Percentiles rank a stretch among this genome's conserved stretches.
These are phyloP conservation scores for Talaromyces albobiverticillius DNA, from an alignment of 2,329 filamentous ascomycete genomes.

Conservation along the genomic window DNA sequence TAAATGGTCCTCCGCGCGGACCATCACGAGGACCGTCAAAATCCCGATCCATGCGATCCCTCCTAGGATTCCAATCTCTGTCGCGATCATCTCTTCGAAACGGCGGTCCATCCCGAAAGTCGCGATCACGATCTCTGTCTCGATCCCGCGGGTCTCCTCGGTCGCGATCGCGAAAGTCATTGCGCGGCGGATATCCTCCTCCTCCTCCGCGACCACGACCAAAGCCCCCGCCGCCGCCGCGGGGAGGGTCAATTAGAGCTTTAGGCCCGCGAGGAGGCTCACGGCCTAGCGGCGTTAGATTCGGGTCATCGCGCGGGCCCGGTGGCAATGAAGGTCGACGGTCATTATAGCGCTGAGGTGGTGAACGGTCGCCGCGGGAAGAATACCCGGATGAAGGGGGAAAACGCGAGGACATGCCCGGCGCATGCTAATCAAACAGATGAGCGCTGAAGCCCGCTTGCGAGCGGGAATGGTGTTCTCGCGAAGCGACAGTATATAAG, in stretches of 20 bases:
- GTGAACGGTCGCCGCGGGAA: constrained; percentile 63
- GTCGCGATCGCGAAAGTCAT: constrained; percentile 58
- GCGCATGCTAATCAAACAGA: constrained; percentile 32
- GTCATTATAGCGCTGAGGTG: constrained; percentile 68
- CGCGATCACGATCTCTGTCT: constrained; percentile 37
- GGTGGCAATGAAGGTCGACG: constrained; percentile 67
- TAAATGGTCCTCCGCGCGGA: constrained; percentile 43
- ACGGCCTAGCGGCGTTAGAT: constrained; percentile 56
- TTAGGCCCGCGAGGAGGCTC: constrained; percentile 82
- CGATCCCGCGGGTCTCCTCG: constrained; percentile 37
- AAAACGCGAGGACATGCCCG: constrained; percentile 58
- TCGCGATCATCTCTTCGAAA: constrained; percentile 40
- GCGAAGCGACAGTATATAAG: too few relatives aligned
- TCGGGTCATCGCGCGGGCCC: constrained; percentile 57
- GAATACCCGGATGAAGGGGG: constrained; percentile 61
- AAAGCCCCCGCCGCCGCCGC: constrained; percentile 44
- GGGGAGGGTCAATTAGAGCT: constrained; percentile 68
- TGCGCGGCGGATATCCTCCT: constrained; percentile 56
- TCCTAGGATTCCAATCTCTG: constrained; percentile 45
- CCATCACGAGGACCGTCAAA: constrained; percentile 44
- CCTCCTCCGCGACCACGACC: constrained; percentile 61
- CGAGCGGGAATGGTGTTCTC: neutral
- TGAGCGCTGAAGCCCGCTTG: constrained; percentile 13
- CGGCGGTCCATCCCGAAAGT: constrained; percentile 31
- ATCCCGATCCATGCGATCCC: constrained; percentile 48